Evolutionary conservation across 441 rosid genomes (phyloP), one percentile per base, ranked within the genome.

Genomic region (Erodium texanum): DNA sequence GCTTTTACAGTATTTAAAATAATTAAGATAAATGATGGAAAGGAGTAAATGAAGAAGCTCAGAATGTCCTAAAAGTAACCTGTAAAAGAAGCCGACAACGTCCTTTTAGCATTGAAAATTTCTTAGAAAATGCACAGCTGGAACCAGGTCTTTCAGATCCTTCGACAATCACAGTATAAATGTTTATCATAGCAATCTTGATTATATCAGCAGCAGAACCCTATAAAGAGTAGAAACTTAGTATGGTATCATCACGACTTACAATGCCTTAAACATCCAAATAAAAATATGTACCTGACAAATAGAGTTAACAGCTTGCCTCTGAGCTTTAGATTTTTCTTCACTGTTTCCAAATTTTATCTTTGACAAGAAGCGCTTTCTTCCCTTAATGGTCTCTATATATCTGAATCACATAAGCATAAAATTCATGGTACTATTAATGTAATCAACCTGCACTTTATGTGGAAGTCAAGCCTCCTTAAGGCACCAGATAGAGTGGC

Each of bases 131-230:
- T 36, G 80, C 65, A 80, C 84, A 77, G 77, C 76, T 79, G 75
- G 83, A 72, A 63, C 72, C 85, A 65, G 71, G 69, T 56, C 27
- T 63, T 50, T 79, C 76, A 71, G 43, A 73, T 66, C 82, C 85
- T 71, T 77, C 91, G 78, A 69, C 82, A 68, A 92, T 79, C 41
- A 83, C 73, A 23, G 84, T 77, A 74, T 89, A 76, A 71, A 94
- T 79, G 65, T 85, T 88, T 74, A 88, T 84, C 98, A 92, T 94
- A 14, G 97, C 99, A 70, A 89, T 87, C 87, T 94, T 94, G 73
- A 94, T 94, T 77, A 92, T 82, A 77, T 94, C 99, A 71, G 99
- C 99, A 72, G 98, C 98, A 77, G 98, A 92, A 34, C 98, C 98
- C 98, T 94, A 70, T 19, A 70, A 68, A 79, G 50, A 76, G 66